Evolutionary conservation across 2,329 filamentous ascomycete genomes (phyloP).

Genomic region (Emergomyces orientalis): DNA sequence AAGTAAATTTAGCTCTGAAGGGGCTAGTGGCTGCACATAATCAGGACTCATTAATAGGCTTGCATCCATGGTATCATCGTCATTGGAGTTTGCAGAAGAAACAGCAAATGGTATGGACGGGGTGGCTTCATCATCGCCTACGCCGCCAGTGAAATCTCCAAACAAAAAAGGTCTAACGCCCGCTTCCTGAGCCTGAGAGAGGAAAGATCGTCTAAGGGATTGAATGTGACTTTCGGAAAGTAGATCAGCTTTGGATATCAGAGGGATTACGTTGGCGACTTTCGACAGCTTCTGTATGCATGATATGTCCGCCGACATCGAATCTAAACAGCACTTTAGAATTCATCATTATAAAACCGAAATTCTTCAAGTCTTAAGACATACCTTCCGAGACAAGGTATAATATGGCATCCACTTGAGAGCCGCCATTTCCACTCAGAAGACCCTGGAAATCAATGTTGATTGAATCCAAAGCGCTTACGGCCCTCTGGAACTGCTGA

Average conservation of each 20-base stretch:
- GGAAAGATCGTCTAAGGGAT: slow-evolving; percentile 47
- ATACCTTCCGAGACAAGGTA: slow-evolving; percentile 69
- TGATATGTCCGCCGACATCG: slow-evolving; percentile 57
- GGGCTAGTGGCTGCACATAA: slow-evolving; percentile 69
- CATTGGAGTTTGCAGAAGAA: slow-evolving; percentile 62
- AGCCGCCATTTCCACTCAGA: slow-evolving; percentile 70
- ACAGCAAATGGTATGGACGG: slow-evolving; percentile 56
- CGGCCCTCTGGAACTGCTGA: slow-evolving; percentile 54
- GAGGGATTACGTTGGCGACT: slow-evolving; percentile 74
- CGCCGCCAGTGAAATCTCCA: slow-evolving; percentile 30
- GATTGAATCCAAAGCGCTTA: slow-evolving; percentile 51
- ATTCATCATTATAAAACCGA: background rate
- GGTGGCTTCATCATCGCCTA: slow-evolving; percentile 18
- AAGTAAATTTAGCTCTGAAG: slow-evolving; percentile 62
- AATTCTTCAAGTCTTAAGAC: slow-evolving; percentile 18
- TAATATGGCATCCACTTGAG: slow-evolving; percentile 74
- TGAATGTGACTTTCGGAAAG: slow-evolving; percentile 50
- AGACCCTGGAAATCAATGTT: slow-evolving; percentile 68
- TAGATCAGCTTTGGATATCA: slow-evolving; percentile 69
- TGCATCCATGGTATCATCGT: slow-evolving; percentile 81
- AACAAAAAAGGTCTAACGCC: slow-evolving; percentile 61
- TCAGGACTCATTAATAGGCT: slow-evolving; percentile 87
- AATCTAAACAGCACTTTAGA: slow-evolving; percentile 33
- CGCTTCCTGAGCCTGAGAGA: slow-evolving; percentile 30
- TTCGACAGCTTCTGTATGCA: slow-evolving; percentile 60